Conservation (phyloP, 2,329 filamentous ascomycete species). For the Aspergillus sp. region DNA sequence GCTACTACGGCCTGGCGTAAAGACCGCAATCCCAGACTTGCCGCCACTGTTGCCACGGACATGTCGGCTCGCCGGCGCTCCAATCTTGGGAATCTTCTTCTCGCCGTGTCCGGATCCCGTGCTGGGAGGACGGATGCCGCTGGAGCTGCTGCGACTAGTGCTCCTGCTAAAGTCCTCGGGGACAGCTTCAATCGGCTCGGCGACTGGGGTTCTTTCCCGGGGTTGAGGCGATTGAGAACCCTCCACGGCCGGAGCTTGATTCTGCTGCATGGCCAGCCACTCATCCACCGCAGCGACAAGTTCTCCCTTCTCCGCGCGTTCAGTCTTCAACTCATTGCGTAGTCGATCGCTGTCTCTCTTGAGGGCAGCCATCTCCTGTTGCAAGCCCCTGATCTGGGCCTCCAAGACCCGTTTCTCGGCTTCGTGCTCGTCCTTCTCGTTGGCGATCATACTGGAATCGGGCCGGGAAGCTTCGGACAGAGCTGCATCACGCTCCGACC, state of each 20-base stretch:
- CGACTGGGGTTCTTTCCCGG: conserved; percentile 12
- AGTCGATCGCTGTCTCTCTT: conserved; percentile 67
- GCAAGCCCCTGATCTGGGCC: conserved; percentile 72
- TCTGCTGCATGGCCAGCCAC: conserved; percentile 44
- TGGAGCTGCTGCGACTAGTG: conserved; percentile 26
- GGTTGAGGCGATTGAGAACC: not conserved
- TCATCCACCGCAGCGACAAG: conserved; percentile 48
- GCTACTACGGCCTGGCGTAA: conserved; percentile 58
- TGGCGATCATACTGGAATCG: conserved; percentile 43
- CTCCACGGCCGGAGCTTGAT: conserved; percentile 12
- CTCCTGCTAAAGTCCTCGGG: conserved; percentile 23
- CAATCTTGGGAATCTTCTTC: conserved; percentile 32
- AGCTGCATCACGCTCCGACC: conserved; percentile 63
- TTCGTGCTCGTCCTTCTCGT: conserved; percentile 60
- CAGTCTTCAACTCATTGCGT: conserved; percentile 56
- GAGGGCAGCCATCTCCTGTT: conserved; percentile 68
- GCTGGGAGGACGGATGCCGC: conserved; percentile 31
- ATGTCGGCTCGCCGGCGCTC: conserved; percentile 27
- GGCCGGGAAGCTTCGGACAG: conserved; percentile 57
- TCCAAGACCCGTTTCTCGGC: conserved; percentile 67
- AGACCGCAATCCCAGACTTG: conserved; percentile 36
- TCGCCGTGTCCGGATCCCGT: conserved; percentile 22
- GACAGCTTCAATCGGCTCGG: conserved; percentile 10
- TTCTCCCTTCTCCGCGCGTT: conserved; percentile 51
- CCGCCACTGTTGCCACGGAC: conserved; percentile 36